These are phyloP conservation scores for Mycena polygramma DNA, from an alignment of 768 basidiomycete species.

Conservation along the genomic window DNA sequence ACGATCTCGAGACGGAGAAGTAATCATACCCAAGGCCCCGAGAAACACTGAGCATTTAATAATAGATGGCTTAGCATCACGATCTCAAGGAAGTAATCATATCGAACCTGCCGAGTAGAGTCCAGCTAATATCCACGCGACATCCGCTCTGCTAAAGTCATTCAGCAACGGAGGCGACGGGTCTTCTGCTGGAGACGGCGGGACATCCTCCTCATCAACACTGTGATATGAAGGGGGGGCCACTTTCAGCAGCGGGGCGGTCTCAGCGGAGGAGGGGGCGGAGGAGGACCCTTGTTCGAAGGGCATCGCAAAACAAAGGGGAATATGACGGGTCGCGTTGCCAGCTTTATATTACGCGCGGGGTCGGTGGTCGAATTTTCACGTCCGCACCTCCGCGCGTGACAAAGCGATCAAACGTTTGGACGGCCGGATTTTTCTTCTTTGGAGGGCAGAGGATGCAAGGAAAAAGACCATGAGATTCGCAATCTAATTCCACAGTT, in stretches of 20 bases:
- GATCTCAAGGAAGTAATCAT: no score
- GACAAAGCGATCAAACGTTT: constrained; percentile 50
- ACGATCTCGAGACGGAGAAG: constrained; percentile 18
- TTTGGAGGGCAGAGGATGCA: constrained; percentile 41
- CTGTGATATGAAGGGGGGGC: constrained; percentile 62
- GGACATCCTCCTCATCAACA: constrained; percentile 59
- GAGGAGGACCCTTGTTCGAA: constrained; percentile 57
- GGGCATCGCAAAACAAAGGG: constrained; percentile 54
- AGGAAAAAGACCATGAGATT: constrained; percentile 50
- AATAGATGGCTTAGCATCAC: no score
- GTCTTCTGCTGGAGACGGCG: constrained; percentile 48
- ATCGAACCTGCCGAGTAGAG: constrained; percentile 73
- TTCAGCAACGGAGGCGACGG: constrained; percentile 48
- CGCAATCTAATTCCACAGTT: constrained; percentile 53
- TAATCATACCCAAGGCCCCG: constrained; percentile 77
- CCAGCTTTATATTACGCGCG: constrained; percentile 38
- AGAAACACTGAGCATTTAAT: constrained; percentile 65
- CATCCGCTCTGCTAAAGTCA: constrained; percentile 66
- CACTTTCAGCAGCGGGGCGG: constrained; percentile 69
- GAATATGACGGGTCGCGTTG: constrained; percentile 34
- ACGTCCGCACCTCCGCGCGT: constrained; percentile 45
- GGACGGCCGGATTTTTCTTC: constrained; percentile 36
- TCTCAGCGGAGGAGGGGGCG: constrained; percentile 53
- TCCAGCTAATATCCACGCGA: constrained; percentile 79
- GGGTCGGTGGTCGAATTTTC: constrained; percentile 40